phyloP scores from a whole-genome alignment of 192 early-diverging fungal genomes.

The Entomortierella chlamydospora region DNA sequence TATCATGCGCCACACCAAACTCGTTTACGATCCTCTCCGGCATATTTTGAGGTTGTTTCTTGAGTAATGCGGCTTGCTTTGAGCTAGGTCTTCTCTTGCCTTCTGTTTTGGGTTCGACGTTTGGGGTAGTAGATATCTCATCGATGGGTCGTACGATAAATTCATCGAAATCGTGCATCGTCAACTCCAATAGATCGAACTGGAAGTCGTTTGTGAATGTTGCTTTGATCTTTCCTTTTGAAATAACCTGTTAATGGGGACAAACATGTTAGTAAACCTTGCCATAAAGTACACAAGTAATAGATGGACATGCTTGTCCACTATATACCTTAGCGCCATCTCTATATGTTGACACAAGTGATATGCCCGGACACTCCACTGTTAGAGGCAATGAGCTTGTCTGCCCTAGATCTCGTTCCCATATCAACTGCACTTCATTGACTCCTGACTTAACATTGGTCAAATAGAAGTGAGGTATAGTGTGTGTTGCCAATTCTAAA shows the following conservation, averaged over 20 bases:
- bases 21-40: conserved; percentile 44
- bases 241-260: conserved; percentile 22
- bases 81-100: conserved; percentile 32
- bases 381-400: conserved; percentile 7
- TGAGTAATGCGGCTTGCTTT: background rate
- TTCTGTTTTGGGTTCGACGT: conserved; percentile 23
- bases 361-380: conserved; percentile 24
- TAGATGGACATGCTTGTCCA: too few species aligned
- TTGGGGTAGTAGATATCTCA: conserved; percentile 9
- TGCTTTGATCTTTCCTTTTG: conserved; percentile 25
- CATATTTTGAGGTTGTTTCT: conserved; percentile 15
- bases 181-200: conserved; percentile 40
- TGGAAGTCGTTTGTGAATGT: conserved; percentile 31
- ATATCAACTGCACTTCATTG: conserved; percentile 25
- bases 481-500: conserved; percentile 23
- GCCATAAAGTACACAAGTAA: too few species aligned
- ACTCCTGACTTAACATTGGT: conserved; percentile 32
- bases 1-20: conserved; percentile 26
- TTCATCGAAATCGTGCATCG: conserved; percentile 18
- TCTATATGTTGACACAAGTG: conserved; percentile 24
- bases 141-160: conserved; percentile 18
- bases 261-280: too few species aligned
- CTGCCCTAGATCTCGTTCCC: conserved; percentile 5
- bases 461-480: conserved; percentile 35
- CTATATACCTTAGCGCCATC: conserved; percentile 31